Evolutionary conservation across 352 stramenopile species (phyloP).

Genomic region (Phytophthora lateralis): DNA sequence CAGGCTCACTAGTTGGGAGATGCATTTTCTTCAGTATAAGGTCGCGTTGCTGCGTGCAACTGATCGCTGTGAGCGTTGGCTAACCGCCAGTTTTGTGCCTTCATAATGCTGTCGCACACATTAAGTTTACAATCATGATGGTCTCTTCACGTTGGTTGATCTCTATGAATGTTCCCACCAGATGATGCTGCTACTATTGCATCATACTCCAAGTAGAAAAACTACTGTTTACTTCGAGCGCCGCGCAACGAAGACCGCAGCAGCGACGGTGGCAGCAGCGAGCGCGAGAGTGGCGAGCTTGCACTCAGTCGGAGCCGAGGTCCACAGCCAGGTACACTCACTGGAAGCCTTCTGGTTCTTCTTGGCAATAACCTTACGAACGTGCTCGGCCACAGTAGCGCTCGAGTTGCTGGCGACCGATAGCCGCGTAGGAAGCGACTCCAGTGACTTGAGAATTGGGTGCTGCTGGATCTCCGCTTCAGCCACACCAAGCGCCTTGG

Average conservation of each 20-base stretch:
- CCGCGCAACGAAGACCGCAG: slow-evolving; percentile 49
- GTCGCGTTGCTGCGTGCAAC: neutral
- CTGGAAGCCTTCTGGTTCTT: slow-evolving; percentile 29
- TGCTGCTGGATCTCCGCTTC: slow-evolving; percentile 78
- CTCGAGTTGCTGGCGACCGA: slow-evolving; percentile 69
- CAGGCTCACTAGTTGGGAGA: slow-evolving; percentile 24
- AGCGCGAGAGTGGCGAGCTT: slow-evolving; percentile 42
- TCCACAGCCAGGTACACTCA: slow-evolving; percentile 21
- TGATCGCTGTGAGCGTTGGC: neutral
- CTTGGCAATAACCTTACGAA: slow-evolving; percentile 46
- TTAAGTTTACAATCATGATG: neutral
- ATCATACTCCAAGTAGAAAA: too few species aligned
- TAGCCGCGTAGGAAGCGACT: slow-evolving; percentile 69
- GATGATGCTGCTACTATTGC: slow-evolving; percentile 8
- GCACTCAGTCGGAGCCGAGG: slow-evolving; percentile 26
- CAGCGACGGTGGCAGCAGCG: slow-evolving; percentile 38
- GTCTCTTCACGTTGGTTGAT: slow-evolving; percentile 17
- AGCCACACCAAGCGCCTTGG: slow-evolving; percentile 81
- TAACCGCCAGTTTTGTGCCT: neutral
- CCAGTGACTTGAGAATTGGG: slow-evolving; percentile 73
- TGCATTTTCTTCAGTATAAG: slow-evolving; percentile 31
- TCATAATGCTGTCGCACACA: neutral
- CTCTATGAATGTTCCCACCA: slow-evolving; percentile 29
- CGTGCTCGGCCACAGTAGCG: slow-evolving; percentile 59
- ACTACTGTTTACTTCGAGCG: slow-evolving; percentile 37